Percentiles rank a stretch among this genome's conserved stretches.
Evolutionary conservation across 352 stramenopile species (phyloP).

Genomic region (Globisporangium echinulatum): DNA sequence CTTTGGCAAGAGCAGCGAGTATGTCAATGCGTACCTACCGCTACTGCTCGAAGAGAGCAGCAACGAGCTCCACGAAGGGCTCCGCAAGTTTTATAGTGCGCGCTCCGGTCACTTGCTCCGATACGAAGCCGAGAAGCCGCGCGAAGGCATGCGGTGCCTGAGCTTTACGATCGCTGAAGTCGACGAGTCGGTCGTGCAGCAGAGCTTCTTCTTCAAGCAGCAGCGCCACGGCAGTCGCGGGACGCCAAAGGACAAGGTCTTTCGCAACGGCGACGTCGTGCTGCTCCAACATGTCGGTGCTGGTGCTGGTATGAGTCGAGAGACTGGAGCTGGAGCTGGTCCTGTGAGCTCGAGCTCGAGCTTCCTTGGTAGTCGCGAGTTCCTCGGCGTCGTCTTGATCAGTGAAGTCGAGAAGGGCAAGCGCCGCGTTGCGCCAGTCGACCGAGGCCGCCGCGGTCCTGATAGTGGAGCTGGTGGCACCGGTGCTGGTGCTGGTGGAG

Average conservation of each 20-base stretch:
- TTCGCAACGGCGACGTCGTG: constrained; percentile 77
- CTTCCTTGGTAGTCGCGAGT: constrained; percentile 49
- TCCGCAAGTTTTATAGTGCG: constrained; percentile 38
- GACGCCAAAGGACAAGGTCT: constrained; percentile 55
- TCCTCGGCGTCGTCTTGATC: constrained; percentile 71
- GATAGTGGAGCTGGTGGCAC: too few species aligned
- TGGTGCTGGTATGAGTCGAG: too few species aligned
- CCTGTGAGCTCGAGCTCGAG: not conserved
- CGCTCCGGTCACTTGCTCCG: constrained; percentile 54
- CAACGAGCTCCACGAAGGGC: constrained; percentile 70
- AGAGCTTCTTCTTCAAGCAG: constrained; percentile 18
- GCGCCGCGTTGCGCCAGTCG: constrained; percentile 31
- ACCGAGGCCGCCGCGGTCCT: constrained; percentile 1
- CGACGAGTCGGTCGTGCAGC: constrained; percentile 20
- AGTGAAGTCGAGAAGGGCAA: constrained; percentile 66
- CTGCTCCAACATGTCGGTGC: constrained; percentile 31
- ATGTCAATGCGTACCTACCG: constrained; percentile 72
- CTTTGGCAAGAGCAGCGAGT: constrained; percentile 67
- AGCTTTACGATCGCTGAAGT: constrained; percentile 64
- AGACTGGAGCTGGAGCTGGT: too few species aligned
- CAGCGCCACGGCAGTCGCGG: constrained; percentile 10
- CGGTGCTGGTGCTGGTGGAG: too few species aligned
- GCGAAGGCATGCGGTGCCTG: constrained; percentile 78
- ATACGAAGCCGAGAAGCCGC: constrained; percentile 75
- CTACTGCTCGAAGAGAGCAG: constrained; percentile 79